These are phyloP conservation scores for Lepidopterella palustris DNA, from an alignment of 495 filamentous ascomycete genomes.

Conservation along the genomic window DNA sequence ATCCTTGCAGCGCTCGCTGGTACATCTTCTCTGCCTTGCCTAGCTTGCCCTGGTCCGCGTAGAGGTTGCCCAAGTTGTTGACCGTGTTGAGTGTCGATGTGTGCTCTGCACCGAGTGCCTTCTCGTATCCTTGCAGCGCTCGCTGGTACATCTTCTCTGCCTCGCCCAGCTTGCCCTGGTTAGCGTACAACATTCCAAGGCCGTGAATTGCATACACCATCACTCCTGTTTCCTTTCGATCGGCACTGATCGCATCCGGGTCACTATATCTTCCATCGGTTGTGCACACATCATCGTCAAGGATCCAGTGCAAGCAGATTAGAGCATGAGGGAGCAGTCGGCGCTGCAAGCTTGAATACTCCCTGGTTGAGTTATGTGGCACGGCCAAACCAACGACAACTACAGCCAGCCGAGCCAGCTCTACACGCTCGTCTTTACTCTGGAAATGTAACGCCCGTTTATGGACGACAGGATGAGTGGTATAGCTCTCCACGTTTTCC, in stretches of 20 bases:
- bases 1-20: constrained; percentile 35
- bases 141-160: constrained; percentile 12
- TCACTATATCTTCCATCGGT: constrained; percentile 19
- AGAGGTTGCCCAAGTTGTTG: not conserved
- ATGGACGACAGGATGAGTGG: constrained; percentile 4
- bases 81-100: constrained; percentile 1
- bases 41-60: constrained; percentile 31
- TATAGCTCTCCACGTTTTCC: not conserved
- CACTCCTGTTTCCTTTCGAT: constrained; percentile 1
- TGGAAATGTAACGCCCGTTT: constrained; percentile 3
- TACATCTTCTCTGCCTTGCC: constrained; percentile 38
- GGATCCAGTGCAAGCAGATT: not conserved
- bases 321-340: constrained; percentile 8
- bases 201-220: not conserved
- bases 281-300: not conserved
- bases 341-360: constrained; percentile 4
- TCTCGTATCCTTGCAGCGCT: constrained; percentile 10
- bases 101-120: constrained; percentile 13
- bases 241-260: constrained; percentile 24
- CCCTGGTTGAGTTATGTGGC: not conserved
- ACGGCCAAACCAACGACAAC: not conserved
- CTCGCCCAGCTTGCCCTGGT: constrained; percentile 12
- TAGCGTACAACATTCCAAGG: constrained; percentile 1
- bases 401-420: constrained; percentile 1
- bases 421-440: not conserved